These are phyloP conservation scores for Kitagawia praeruptora DNA, from an alignment of 129 eudicot species.

Conservation along the genomic window DNA sequence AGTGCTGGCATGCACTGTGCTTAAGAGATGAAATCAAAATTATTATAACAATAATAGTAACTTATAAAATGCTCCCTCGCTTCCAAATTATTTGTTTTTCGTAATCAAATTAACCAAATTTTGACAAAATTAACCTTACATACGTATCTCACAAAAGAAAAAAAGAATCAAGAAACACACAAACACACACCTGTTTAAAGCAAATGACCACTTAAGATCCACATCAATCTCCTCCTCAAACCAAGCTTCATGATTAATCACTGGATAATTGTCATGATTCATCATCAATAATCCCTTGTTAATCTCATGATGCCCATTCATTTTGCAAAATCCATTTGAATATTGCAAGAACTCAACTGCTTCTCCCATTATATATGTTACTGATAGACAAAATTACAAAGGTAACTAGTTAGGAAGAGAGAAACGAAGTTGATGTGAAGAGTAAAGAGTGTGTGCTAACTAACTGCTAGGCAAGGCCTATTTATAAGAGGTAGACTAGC, in stretches of 20 bases:
- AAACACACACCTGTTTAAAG: slow-evolving; percentile 47
- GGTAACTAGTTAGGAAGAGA: not conserved
- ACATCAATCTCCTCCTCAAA: slow-evolving; percentile 78
- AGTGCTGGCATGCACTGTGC: not conserved
- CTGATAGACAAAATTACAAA: not conserved
- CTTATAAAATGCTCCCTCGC: too few relatives aligned
- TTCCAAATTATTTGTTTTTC: too few relatives aligned
- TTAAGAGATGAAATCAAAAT: too few relatives aligned
- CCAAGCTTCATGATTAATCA: slow-evolving; percentile 29
- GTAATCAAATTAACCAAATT: too few relatives aligned
- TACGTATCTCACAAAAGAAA: too few relatives aligned
- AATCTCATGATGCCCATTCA: slow-evolving; percentile 11
- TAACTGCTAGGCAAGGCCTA: not conserved
- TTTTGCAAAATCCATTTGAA: slow-evolving; percentile 24
- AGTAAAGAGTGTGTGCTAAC: not conserved
- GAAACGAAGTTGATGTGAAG: not conserved
- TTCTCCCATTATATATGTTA: slow-evolving; percentile 35
- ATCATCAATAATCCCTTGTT: not conserved
- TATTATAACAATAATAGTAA: too few relatives aligned
- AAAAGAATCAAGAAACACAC: too few relatives aligned
- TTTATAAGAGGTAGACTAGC: not conserved
- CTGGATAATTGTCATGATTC: not conserved
- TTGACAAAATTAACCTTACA: too few relatives aligned
- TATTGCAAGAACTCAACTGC: slow-evolving; percentile 25
- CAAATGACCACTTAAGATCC: slow-evolving; percentile 80